phyloP scores from a whole-genome alignment of 2,329 filamentous ascomycete genomes.

The Clonostachys byssicola region DNA sequence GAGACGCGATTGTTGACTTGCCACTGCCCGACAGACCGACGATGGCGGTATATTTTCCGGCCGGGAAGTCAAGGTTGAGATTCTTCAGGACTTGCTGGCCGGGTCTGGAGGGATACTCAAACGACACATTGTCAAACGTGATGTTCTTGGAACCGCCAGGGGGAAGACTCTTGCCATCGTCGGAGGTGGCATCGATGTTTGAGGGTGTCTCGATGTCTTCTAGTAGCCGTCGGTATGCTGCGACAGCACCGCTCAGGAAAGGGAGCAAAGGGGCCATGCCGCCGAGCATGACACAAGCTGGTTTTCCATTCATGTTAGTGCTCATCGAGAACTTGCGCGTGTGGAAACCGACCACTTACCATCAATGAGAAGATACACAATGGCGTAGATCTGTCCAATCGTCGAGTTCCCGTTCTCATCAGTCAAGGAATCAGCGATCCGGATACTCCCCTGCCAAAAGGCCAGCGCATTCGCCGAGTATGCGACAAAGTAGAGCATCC shows the following conservation, averaged over 20 bases:
- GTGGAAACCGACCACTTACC: constrained; percentile 18
- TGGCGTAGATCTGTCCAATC: constrained; percentile 54
- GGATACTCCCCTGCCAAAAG: constrained; percentile 62
- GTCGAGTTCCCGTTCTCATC: constrained; percentile 24
- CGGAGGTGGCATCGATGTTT: constrained; percentile 34
- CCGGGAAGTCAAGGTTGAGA: constrained; percentile 40
- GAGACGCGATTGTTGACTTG: constrained; percentile 51
- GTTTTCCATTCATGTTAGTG: neutral
- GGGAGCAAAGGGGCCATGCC: constrained; percentile 60
- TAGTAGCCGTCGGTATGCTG: constrained; percentile 53
- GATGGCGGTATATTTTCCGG: constrained; percentile 47
- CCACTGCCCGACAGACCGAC: constrained; percentile 55
- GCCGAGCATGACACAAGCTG: constrained; percentile 54
- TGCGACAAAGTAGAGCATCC: constrained; percentile 63
- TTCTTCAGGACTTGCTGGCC: constrained; percentile 33
- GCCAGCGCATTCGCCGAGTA: constrained; percentile 64
- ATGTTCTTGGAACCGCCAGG: constrained; percentile 21
- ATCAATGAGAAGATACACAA: constrained; percentile 61
- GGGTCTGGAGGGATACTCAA: constrained; percentile 38
- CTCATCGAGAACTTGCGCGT: too few species aligned
- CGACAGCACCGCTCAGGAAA: constrained; percentile 53
- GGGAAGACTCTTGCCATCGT: constrained; percentile 34
- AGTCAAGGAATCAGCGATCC: constrained; percentile 33
- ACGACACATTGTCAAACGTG: constrained; percentile 34
- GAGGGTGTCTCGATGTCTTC: constrained; percentile 51